Evolutionary conservation across 2,329 filamentous ascomycete species (phyloP).

Genomic region (Penicillium glabrum): DNA sequence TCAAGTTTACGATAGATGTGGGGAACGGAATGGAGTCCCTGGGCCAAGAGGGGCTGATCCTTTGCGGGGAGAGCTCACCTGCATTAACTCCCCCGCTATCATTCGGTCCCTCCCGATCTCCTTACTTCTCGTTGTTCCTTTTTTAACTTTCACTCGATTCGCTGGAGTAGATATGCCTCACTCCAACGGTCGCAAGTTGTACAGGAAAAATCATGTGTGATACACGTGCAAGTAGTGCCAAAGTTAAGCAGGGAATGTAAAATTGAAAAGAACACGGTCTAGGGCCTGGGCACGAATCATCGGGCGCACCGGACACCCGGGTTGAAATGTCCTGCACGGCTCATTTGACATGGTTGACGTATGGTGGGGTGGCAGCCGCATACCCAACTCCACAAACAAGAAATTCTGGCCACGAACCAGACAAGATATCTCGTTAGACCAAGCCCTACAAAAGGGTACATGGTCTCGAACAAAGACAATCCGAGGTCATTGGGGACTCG

Average conservation of each 20-base stretch:
- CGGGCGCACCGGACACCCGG: constrained; percentile 16
- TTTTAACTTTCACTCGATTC: background rate
- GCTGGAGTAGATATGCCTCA: too few species aligned
- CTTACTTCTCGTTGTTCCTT: too few species aligned
- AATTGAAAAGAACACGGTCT: background rate
- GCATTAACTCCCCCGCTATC: constrained; percentile 1
- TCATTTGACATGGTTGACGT: constrained; percentile 5
- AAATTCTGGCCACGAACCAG: background rate
- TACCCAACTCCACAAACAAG: background rate
- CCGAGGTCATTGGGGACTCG: background rate
- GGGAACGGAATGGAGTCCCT: background rate
- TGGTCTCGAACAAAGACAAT: background rate
- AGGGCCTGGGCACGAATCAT: constrained; percentile 11
- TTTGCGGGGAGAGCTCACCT: constrained; percentile 23
- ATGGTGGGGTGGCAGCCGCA: constrained; percentile 1
- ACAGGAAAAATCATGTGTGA: background rate
- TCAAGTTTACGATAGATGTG: background rate
- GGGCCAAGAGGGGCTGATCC: constrained; percentile 7
- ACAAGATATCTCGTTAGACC: background rate
- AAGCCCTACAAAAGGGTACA: too few species aligned
- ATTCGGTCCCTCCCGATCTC: background rate
- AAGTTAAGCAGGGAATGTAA: background rate
- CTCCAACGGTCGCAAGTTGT: background rate
- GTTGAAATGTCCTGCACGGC: constrained; percentile 2
- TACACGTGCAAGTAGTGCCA: constrained; percentile 2